phyloP scores from a whole-genome alignment of 2,329 filamentous ascomycete species.

The Sarocladiaceae sp. region DNA sequence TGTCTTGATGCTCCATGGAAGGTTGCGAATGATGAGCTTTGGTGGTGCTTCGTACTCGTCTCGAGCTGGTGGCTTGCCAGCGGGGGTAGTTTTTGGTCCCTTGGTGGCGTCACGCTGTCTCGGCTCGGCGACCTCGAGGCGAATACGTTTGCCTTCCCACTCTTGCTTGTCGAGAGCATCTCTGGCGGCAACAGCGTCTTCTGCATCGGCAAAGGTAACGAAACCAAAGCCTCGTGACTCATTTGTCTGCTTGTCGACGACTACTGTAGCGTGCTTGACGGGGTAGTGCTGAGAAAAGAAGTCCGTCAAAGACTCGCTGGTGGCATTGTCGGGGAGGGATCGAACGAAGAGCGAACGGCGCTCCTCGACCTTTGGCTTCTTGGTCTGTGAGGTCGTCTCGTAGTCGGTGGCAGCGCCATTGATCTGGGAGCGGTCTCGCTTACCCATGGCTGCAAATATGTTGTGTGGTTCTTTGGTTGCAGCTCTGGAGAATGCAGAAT shows the following conservation, averaged over 20 bases:
- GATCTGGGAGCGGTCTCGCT: constrained; percentile 27
- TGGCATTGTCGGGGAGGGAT: constrained; percentile 70
- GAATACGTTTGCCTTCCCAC: constrained; percentile 74
- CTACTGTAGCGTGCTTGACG: constrained; percentile 92
- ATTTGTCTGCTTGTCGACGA: constrained; percentile 79
- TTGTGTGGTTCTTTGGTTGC: too few relatives aligned
- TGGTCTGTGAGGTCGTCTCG: constrained; percentile 30
- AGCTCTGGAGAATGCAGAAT: too few relatives aligned
- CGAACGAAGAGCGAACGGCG: constrained; percentile 82
- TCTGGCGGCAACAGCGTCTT: constrained; percentile 78
- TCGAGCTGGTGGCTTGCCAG: constrained; percentile 49
- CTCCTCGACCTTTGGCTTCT: constrained; percentile 54
- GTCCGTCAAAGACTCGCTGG: constrained; percentile 74
- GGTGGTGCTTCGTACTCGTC: constrained; percentile 56
- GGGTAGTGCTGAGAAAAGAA: constrained; percentile 93
- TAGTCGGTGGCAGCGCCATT: constrained; percentile 26
- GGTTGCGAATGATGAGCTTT: constrained; percentile 82
- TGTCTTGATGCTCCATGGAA: constrained; percentile 93
- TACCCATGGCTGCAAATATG: constrained; percentile 26
- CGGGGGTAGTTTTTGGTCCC: constrained; percentile 28
- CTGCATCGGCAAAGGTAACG: constrained; percentile 89
- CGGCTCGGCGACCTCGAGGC: constrained; percentile 81
- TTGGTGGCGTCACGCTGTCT: constrained; percentile 61
- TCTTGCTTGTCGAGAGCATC: constrained; percentile 72
- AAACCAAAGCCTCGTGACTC: constrained; percentile 90